These are phyloP conservation scores for Triangularia setosa DNA, from an alignment of 2,329 filamentous ascomycete genomes.

Conservation along the genomic window DNA sequence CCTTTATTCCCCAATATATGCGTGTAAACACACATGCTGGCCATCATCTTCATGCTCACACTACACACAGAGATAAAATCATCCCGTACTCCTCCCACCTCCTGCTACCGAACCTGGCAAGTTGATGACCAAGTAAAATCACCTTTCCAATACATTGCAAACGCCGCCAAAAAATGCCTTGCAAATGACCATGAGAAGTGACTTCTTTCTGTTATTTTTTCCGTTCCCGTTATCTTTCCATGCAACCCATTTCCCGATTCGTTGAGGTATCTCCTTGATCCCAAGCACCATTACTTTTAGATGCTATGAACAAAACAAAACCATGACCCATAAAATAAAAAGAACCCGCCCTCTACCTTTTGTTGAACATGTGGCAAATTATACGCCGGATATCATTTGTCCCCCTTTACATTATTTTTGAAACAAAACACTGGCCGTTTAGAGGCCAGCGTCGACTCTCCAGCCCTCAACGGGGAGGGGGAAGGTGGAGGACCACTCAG, in stretches of 20 bases:
- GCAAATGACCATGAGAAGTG: slow-evolving; percentile 16
- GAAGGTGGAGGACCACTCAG: slow-evolving; percentile 82
- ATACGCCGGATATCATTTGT: neutral
- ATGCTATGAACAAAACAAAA: slow-evolving; percentile 12
- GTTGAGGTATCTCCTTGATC: slow-evolving; percentile 23
- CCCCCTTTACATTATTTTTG: slow-evolving; percentile 3
- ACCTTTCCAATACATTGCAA: slow-evolving; percentile 24
- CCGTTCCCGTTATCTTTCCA: slow-evolving; percentile 23
- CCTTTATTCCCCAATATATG: slow-evolving; percentile 13
- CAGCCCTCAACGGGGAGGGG: slow-evolving; percentile 82
- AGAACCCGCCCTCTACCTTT: slow-evolving; percentile 12
- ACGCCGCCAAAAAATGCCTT: slow-evolving; percentile 34
- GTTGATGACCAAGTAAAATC: slow-evolving; percentile 26
- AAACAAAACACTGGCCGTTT: slow-evolving; percentile 30
- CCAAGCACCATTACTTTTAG: slow-evolving; percentile 12
- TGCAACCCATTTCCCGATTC: slow-evolving; percentile 22
- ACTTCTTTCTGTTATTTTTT: slow-evolving; percentile 15
- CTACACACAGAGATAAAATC: neutral
- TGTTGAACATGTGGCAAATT: slow-evolving; percentile 20
- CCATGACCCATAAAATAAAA: neutral
- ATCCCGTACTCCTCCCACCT: neutral
- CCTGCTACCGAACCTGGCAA: slow-evolving; percentile 23
- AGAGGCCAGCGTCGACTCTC: slow-evolving; percentile 58
- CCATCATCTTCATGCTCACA: neutral
- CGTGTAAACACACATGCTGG: slow-evolving; percentile 23